Percentiles rank a stretch among this genome's conserved stretches.
Conservation (phyloP, 2,329 filamentous ascomycete genomes). For the Paecilomyces variotii region DNA sequence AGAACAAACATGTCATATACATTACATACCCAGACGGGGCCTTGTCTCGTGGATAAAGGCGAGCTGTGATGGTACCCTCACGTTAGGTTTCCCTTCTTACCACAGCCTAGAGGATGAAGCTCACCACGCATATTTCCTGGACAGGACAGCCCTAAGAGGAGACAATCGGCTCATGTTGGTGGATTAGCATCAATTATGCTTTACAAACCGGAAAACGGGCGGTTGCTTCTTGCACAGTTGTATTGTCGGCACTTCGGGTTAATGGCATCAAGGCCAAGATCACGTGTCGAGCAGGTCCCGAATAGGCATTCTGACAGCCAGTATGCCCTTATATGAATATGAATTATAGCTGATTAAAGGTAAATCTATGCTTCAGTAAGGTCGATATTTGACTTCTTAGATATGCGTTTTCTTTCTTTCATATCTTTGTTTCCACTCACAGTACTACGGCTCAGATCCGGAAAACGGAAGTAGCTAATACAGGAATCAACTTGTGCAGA, state of each 20-base stretch:
- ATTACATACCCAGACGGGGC: not conserved
- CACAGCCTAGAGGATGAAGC: not conserved
- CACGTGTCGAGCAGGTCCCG: not conserved
- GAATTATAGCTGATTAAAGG: not conserved
- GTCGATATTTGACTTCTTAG: not conserved
- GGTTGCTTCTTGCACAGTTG: not conserved
- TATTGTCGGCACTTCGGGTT: not conserved
- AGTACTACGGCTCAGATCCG: too few species aligned
- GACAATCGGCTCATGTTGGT: not conserved
- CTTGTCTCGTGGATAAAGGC: not conserved
- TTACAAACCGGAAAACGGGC: not conserved
- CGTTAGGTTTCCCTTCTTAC: not conserved
- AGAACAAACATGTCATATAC: not conserved
- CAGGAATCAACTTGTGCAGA: too few species aligned
- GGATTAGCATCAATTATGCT: not conserved
- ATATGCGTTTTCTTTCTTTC: not conserved
- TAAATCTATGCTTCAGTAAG: not conserved
- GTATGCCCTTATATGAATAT: not conserved
- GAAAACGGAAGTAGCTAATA: too few species aligned
- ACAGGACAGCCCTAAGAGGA: not conserved
- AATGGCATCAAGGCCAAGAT: not conserved
- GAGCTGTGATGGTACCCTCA: not conserved
- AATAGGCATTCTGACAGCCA: not conserved
- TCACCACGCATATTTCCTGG: not conserved
- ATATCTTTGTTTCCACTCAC: too few species aligned